Conservation (phyloP, 2,329 filamentous ascomycete genomes). For the Sclerotiophoma versabilis region DNA sequence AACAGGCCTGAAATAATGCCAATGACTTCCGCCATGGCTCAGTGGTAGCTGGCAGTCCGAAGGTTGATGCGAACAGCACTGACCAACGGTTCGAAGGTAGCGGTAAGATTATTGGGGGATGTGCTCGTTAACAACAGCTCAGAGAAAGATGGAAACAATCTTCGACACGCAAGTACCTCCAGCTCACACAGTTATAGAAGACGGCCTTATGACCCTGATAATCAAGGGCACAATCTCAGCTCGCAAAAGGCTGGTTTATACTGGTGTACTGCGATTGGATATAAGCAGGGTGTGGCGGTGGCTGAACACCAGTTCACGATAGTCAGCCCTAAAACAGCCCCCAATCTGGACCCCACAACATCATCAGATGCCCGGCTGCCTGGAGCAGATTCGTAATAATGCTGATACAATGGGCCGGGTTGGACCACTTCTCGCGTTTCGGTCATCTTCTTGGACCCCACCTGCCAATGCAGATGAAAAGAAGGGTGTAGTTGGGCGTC, state of each 20-base stretch:
- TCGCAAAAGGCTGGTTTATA: conserved; percentile 16
- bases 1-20: conserved; percentile 24
- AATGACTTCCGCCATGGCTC: conserved; percentile 24
- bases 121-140: neutral
- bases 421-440: conserved; percentile 5
- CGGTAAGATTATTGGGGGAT: neutral
- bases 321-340: conserved; percentile 24
- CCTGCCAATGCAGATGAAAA: neutral
- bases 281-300: conserved; percentile 11
- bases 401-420: conserved; percentile 5
- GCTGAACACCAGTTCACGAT: conserved; percentile 18
- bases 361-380: conserved; percentile 15
- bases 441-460: conserved; percentile 1
- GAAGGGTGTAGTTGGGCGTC: conserved; percentile 18
- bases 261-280: conserved; percentile 23
- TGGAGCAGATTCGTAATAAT: conserved; percentile 12
- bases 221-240: conserved; percentile 28
- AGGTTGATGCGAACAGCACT: neutral
- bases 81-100: neutral
- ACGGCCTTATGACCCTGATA: conserved; percentile 20
- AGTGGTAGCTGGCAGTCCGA: too few relatives aligned
- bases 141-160: neutral
- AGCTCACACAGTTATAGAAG: neutral
- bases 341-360: conserved; percentile 25
- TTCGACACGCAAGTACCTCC: neutral